A percentile compares a stretch with the other conserved stretches of the same genome.
phyloP scores from a whole-genome alignment of 176 grass and related monocot genomes.

The Rhynchospora pubera region DNA sequence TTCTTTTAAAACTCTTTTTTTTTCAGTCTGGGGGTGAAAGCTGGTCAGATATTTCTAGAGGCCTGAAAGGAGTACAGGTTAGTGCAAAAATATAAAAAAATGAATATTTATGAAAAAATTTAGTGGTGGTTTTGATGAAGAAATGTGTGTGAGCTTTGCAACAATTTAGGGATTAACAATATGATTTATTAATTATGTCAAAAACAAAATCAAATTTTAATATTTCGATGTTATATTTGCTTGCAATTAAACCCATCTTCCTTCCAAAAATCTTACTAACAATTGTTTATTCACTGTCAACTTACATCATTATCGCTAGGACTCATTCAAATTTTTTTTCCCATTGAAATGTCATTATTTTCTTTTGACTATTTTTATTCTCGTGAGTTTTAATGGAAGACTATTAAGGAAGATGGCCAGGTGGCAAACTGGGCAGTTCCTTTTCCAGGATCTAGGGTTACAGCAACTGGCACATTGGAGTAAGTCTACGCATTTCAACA shows the following conservation, averaged over 20 bases:
- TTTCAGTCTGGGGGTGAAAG: conserved; percentile 54
- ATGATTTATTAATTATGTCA: background rate
- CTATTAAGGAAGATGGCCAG: conserved; percentile 47
- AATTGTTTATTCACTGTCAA: background rate
- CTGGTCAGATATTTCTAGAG: conserved; percentile 59
- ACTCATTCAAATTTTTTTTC: conserved; percentile 13
- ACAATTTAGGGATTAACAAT: too few relatives aligned
- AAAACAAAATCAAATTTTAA: background rate
- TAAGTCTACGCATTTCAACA: conserved; percentile 31
- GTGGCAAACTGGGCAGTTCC: conserved; percentile 42
- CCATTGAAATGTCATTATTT: background rate
- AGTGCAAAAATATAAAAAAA: conserved; percentile 8
- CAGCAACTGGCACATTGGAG: conserved; percentile 53
- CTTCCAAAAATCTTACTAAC: too few relatives aligned
- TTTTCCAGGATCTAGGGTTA: conserved; percentile 52
- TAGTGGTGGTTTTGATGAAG: background rate
- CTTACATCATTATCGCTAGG: background rate
- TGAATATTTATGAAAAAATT: background rate
- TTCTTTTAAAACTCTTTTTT: conserved; percentile 8
- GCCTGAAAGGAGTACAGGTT: conserved; percentile 78
- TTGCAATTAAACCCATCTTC: background rate
- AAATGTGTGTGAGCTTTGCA: too few relatives aligned
- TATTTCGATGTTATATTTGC: background rate
- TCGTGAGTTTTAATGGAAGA: conserved; percentile 24
- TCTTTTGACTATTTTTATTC: background rate